phyloP scores from a whole-genome alignment of 2,329 filamentous ascomycete genomes.

The Nigrospora sphaerica region DNA sequence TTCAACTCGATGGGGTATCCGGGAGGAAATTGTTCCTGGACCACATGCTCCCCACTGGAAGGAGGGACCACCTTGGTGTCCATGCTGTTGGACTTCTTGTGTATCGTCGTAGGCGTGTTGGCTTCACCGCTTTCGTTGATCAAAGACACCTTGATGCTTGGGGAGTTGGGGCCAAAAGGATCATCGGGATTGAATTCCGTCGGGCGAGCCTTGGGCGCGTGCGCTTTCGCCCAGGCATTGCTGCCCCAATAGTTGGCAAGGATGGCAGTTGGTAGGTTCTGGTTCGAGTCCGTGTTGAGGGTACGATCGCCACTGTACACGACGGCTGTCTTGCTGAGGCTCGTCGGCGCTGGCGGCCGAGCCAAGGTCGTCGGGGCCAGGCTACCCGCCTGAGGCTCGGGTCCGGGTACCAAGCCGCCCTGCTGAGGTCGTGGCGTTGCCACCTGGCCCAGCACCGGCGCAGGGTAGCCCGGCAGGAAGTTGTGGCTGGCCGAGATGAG shows the following conservation, averaged over 20 bases:
- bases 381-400: constrained; percentile 47
- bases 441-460: constrained; percentile 15
- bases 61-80: constrained; percentile 25
- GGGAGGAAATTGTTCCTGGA: constrained; percentile 54
- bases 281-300: constrained; percentile 56
- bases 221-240: constrained; percentile 57
- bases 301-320: constrained; percentile 71
- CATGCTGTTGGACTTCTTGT: constrained; percentile 38
- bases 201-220: constrained; percentile 13
- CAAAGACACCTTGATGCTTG: constrained; percentile 22
- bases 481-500: constrained; percentile 81
- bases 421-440: constrained; percentile 22
- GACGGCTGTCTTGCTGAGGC: constrained; percentile 79
- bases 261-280: constrained; percentile 73
- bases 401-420: constrained; percentile 27
- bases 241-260: constrained; percentile 94
- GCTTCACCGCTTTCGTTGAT: constrained; percentile 15
- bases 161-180: constrained; percentile 28
- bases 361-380: constrained; percentile 79
- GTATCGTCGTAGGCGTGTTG: constrained; percentile 18
- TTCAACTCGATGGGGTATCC: constrained; percentile 77
- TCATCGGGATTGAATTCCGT: constrained; percentile 19
- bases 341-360: constrained; percentile 76
- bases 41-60: constrained; percentile 19
- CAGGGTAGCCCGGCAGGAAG: constrained; percentile 58